phyloP scores from a whole-genome alignment of 108 stramenopile species.

The Tribonema minus region DNA sequence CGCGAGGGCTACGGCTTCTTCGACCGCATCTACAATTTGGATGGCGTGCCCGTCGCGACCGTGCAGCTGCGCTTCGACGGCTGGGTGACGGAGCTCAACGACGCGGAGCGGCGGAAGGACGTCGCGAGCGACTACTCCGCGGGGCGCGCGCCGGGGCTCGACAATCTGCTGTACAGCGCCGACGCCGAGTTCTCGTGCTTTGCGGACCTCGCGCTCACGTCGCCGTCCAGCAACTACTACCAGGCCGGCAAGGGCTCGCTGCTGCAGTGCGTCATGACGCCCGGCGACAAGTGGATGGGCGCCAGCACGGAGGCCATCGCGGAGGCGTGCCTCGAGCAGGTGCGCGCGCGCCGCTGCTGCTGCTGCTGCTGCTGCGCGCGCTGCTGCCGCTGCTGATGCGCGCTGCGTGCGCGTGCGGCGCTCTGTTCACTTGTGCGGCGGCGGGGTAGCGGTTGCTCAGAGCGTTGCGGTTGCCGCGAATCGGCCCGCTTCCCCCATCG shows the following conservation, averaged over 20 bases:
- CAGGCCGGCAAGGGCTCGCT: constrained; percentile 68
- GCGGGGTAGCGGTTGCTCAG: too few relatives aligned
- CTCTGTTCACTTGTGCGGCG: too few relatives aligned
- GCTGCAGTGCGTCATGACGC: constrained; percentile 54
- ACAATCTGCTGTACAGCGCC: constrained; percentile 89
- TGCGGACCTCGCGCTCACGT: constrained; percentile 86
- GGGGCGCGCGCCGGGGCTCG: constrained; percentile 80
- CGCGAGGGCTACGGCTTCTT: constrained; percentile 76
- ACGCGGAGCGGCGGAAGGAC: constrained; percentile 77
- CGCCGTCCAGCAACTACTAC: constrained; percentile 83
- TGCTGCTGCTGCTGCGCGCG: too few relatives aligned
- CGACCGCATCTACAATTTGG: constrained; percentile 92
- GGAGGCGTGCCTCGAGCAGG: constrained; percentile 45
- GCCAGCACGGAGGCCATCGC: constrained; percentile 50
- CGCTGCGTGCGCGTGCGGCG: too few relatives aligned
- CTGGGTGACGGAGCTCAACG: constrained; percentile 91
- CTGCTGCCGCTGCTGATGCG: too few relatives aligned
- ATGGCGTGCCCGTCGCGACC: constrained; percentile 91
- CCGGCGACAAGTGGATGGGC: constrained; percentile 56
- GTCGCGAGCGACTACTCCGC: constrained; percentile 76
- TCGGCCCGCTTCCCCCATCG: too few relatives aligned
- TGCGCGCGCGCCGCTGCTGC: too few relatives aligned
- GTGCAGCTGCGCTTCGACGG: constrained; percentile 93
- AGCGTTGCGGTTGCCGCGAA: too few relatives aligned
- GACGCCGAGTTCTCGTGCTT: constrained; percentile 95